Evolutionary conservation across 176 grass and related monocot genomes (phyloP), one percentile per base, ranked within the genome.

Genomic region (Oryza rufipogon): DNA sequence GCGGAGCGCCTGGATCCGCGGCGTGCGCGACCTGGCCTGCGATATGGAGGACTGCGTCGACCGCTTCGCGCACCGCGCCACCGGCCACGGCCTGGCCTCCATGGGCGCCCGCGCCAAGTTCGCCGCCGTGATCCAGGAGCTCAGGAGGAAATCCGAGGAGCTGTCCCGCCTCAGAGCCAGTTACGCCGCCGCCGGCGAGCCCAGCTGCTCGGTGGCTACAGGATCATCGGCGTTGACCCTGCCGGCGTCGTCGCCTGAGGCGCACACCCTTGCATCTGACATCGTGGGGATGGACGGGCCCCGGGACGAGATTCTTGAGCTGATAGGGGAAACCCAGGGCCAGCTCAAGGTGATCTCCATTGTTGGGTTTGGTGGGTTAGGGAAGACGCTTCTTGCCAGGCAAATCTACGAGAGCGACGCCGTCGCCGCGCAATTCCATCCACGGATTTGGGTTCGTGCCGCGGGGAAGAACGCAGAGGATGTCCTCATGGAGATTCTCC

Each of bases 211-310:
- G 2, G 32, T 33, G 32, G 32, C 32, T 33, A 33, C 32, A 33
- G 32, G 32, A 33, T 33, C 32, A 6, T 4, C 72, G 2, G 51
- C 73, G 3, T 9, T 48, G 28, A 5, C 4, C 30, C n/a, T 20
- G 48, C 4, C 32, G 1, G 73, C 4, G 34, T 36, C 26, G 34
- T 36, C 26, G 15, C 51, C 45, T 15, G 10, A 76, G 28, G 36
- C 9, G 19, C 30, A 76, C 16, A 38, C 74, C 4, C 48, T 52
- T 58, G 49, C 73, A n/a, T 26, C 20, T 38, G 75, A 77, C 34
- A 34, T 78, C 11, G 75, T 78, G 20, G 75, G 75, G 3, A 64
- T 78, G 56, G 36, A 64, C 8, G 75, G 3, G 58, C 56, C 75
- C 25, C 25, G 25, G 25, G 25, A 25, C 25, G 25, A 25, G 25